Percentiles rank a stretch among this genome's conserved stretches.
Evolutionary conservation across 1,284 basidiomycete species (phyloP).

Genomic region (Malassezia vespertilionis): DNA sequence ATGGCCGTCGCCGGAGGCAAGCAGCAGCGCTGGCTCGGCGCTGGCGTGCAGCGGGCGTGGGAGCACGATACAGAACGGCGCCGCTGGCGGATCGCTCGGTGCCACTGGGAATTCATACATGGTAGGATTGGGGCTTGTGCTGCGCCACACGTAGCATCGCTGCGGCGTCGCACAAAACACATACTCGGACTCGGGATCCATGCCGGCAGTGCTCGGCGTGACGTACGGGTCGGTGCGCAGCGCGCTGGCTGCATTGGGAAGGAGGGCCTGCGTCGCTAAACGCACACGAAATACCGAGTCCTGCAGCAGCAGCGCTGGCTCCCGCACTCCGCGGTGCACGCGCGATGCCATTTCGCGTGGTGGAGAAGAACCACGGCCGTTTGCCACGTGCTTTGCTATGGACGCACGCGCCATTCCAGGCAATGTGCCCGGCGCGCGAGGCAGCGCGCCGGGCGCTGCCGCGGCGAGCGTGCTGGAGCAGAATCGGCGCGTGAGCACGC

Average conservation of each 20-base stretch:
- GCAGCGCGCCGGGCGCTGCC: neutral
- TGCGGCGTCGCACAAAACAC: constrained; percentile 6
- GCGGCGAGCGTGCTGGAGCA: constrained; percentile 16
- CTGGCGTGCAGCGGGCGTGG: constrained; percentile 13
- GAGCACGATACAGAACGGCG: constrained; percentile 4
- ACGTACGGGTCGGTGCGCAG: constrained; percentile 9
- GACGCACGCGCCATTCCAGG: constrained; percentile 2
- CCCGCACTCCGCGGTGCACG: neutral
- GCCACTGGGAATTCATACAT: constrained; percentile 6
- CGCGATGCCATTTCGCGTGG: constrained; percentile 3
- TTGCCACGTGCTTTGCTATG: neutral
- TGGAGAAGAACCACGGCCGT: constrained; percentile 1
- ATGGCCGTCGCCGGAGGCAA: constrained; percentile 2
- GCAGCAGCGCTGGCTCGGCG: constrained; percentile 14
- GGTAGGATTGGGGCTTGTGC: constrained; percentile 2
- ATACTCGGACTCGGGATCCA: constrained; percentile 13
- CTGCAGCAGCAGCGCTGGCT: constrained; percentile 6
- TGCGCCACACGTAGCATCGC: constrained; percentile 9
- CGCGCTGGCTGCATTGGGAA: neutral
- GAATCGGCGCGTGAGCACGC: constrained; percentile 29
- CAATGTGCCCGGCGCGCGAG: neutral
- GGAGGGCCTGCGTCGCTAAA: constrained; percentile 2
- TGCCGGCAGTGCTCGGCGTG: constrained; percentile 7
- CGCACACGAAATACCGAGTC: constrained; percentile 14
- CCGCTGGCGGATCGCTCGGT: neutral